Conservation (phyloP, 352 stramenopile species). For the Pythium aquatile region DNA sequence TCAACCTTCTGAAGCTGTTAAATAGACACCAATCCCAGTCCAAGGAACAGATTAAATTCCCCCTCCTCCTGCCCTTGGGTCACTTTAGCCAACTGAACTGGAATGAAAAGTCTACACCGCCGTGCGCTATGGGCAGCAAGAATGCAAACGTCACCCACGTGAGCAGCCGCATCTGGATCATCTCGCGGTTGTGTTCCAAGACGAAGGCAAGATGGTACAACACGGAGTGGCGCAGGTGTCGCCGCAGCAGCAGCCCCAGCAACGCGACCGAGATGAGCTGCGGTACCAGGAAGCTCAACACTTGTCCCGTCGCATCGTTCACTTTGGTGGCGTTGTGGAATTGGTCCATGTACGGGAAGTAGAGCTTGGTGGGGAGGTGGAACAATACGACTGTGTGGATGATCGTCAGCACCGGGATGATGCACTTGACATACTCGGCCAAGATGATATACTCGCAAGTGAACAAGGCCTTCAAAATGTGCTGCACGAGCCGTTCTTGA, state of each 20-base stretch:
- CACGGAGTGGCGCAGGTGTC: slow-evolving; percentile 26
- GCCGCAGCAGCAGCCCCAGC: slow-evolving; percentile 18
- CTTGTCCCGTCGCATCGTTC: slow-evolving; percentile 2
- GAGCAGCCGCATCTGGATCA: slow-evolving; percentile 35
- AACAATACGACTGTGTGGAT: slow-evolving; percentile 33
- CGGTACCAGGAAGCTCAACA: slow-evolving; percentile 25
- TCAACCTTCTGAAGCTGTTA: not conserved
- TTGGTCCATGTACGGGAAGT: slow-evolving; percentile 29
- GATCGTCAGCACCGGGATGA: slow-evolving; percentile 31
- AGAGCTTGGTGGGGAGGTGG: slow-evolving; percentile 32
- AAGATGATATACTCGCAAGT: slow-evolving; percentile 36
- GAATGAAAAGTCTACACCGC: slow-evolving; percentile 34
- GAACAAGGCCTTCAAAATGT: slow-evolving; percentile 28
- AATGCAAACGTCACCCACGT: slow-evolving; percentile 33
- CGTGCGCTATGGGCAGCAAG: slow-evolving; percentile 28
- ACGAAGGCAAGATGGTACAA: slow-evolving; percentile 36
- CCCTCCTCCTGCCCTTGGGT: not conserved
- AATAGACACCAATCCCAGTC: not conserved
- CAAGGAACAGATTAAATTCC: not conserved
- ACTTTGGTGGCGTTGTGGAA: slow-evolving; percentile 10
- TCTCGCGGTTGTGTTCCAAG: slow-evolving; percentile 30
- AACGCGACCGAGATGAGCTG: slow-evolving; percentile 32
- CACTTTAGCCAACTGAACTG: slow-evolving; percentile 28
- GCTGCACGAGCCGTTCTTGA: slow-evolving; percentile 22
- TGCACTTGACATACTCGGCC: slow-evolving; percentile 41